Evolutionary conservation across 805 yeast genomes (phyloP), one percentile per base, ranked within the genome.

Genomic region (Scheffersomyces coipomensis): DNA sequence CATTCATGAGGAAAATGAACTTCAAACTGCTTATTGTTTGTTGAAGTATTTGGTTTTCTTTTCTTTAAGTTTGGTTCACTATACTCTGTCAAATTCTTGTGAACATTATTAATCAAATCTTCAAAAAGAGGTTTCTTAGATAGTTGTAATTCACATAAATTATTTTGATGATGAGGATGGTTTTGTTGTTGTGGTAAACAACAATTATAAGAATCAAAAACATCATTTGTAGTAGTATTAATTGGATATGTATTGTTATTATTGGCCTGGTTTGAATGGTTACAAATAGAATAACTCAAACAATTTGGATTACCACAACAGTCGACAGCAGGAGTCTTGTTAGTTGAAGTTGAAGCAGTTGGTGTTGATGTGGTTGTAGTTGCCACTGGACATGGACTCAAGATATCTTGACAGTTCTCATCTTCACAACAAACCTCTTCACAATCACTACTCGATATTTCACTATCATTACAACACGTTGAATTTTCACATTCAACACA

Each of bases 1-100:
- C 68, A 63, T 26, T 55, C 63, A 45, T 62, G 70, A 4, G 74
- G 74, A 43, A 65, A 68, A 43, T 68, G 73, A 11, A 68, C 48
- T 29, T 63, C 62, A 26, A 62, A 49, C 17, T 50, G 48, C 26
- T 45, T 44, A n/a, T 37, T 45, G 9, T 36, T 30, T 34, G 34
- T 29, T 4, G 23, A 21, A 21, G 6, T 21, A 27, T 30, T 31
- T 10, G 32, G 24, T 35, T 40, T 42, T 33, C 37, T 40, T 33
- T 39, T 39, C 37, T 47, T 47, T 12, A 27, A 24, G 5, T 34
- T 29, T n/a, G 38, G 38, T 15, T 18, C 27, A 32, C 37, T 29
- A 26, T 22, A 15, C 16, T 33, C 32, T 21, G 24, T 22, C 27
- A 62, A 39, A 40, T 56, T 62, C 24, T 51, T 52, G 42, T 62